These are phyloP conservation scores for Blastobotrys americana DNA, from an alignment of 805 yeast genomes.

Conservation along the genomic window DNA sequence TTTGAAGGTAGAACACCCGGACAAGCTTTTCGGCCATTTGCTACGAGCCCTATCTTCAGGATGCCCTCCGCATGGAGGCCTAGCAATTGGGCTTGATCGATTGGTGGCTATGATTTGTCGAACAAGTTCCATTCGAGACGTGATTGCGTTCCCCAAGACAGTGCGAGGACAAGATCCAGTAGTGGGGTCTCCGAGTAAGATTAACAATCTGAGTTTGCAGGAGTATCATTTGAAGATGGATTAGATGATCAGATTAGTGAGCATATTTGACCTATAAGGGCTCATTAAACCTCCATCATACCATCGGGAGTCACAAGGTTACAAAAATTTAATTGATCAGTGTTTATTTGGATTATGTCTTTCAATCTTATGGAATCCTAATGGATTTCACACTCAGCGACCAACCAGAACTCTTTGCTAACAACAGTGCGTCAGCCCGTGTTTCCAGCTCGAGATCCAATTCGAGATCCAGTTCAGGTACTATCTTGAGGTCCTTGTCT, in stretches of 20 bases:
- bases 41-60: constrained; percentile 77
- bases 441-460: no score
- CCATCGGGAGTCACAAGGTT: not conserved
- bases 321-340: not conserved
- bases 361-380: not conserved
- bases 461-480: no score
- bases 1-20: constrained; percentile 50
- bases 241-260: not conserved
- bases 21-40: constrained; percentile 74
- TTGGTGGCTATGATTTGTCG: constrained; percentile 87
- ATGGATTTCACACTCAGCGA: not conserved
- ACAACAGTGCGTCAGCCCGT: no score
- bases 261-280: not conserved
- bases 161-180: constrained; percentile 82
- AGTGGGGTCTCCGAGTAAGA: constrained; percentile 75
- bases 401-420: no score
- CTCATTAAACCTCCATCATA: not conserved
- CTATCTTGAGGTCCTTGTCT: no score
- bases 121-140: constrained; percentile 74
- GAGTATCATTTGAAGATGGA: constrained; percentile 44
- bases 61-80: constrained; percentile 98
- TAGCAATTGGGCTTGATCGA: constrained; percentile 92
- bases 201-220: constrained; percentile 42
- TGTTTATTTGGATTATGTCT: not conserved
- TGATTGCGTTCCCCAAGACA: constrained; percentile 93